These are phyloP conservation scores for Coccomyxa sp. DNA, from an alignment of 139 green algal species.

Conservation along the genomic window DNA sequence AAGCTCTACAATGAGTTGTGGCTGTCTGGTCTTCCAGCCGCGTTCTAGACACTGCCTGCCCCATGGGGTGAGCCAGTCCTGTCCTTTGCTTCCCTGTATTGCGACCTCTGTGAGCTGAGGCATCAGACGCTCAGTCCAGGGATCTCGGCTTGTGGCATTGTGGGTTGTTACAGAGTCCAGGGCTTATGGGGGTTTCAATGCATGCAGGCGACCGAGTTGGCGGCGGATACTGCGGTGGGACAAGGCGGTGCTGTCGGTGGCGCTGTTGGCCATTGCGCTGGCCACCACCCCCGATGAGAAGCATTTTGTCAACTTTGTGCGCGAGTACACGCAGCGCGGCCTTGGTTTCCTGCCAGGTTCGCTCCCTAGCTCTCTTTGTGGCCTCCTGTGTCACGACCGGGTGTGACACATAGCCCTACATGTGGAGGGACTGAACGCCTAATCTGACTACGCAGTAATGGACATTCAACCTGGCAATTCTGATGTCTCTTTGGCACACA, in stretches of 20 bases:
- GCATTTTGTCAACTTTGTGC: constrained; percentile 7
- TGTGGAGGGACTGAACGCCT: background rate
- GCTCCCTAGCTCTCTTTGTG: background rate
- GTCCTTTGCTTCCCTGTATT: too few species aligned
- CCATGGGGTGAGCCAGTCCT: too few species aligned
- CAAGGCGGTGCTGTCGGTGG: background rate
- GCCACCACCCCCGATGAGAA: background rate
- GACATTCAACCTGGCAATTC: background rate
- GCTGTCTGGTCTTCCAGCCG: too few species aligned
- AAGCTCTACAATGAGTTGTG: too few species aligned
- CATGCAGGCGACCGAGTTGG: background rate
- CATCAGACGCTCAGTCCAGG: too few species aligned
- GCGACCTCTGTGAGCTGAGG: too few species aligned
- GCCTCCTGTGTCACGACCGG: background rate
- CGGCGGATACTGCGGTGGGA: background rate
- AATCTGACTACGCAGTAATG: background rate
- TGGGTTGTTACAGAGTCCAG: too few species aligned
- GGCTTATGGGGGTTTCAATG: background rate
- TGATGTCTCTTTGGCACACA: background rate
- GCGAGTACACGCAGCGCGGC: background rate
- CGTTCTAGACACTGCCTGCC: too few species aligned
- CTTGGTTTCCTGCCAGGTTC: constrained; percentile 1
- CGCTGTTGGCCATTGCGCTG: background rate
- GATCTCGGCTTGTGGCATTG: too few species aligned
- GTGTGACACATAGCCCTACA: background rate